Evolutionary conservation across 495 filamentous ascomycete genomes (phyloP), one percentile per base, ranked within the genome.

Genomic region (Penicillium salamii): DNA sequence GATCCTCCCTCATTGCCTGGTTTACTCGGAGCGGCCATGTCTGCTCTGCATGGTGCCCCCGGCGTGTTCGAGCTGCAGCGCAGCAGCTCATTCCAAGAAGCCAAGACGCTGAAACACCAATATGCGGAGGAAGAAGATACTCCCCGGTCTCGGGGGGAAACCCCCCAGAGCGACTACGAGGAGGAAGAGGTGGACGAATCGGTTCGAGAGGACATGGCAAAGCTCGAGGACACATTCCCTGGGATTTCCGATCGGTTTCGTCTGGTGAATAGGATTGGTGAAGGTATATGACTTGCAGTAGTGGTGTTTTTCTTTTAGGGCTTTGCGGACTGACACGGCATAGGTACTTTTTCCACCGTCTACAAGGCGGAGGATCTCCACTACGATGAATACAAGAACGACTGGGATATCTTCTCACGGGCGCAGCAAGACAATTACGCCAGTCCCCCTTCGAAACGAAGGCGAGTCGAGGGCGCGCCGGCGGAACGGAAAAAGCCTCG

Each of bases 321-420:
- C 12, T 1, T 9, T 26, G 17, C n/a, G 47, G 4, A 39, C 54
- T 57, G 34, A 67, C 5, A 41, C 49, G 50, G 49, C 29, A 28
- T 58, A 92, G 89, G 91, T 29, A 99, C 93, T 14, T 99, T 99
- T 60, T 97, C 92, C 0, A 97, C 92, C 9, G 93, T 99, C 0
- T 99, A 97, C 71, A 97, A 97, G 66, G 93, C 93, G 28, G 93
- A 99, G 68, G 95, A 99, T 64, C 71, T 97, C n/a, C 76, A 82
- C 20, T 96, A 97, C 61, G 79, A 95, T 42, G 65, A 78, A 36
- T 95, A 89, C 69, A 69, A 86, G 33, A 97, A 97, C 66, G 78
- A 83, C 40, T 97, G 93, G 93, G 90, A 97, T 58, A 56, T 87
- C 18, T 71, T 70, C 33, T 52, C 60, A 14, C 80, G 84, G 53